phyloP scores from a whole-genome alignment of 495 filamentous ascomycete genomes.

The Delitschia confertaspora region DNA sequence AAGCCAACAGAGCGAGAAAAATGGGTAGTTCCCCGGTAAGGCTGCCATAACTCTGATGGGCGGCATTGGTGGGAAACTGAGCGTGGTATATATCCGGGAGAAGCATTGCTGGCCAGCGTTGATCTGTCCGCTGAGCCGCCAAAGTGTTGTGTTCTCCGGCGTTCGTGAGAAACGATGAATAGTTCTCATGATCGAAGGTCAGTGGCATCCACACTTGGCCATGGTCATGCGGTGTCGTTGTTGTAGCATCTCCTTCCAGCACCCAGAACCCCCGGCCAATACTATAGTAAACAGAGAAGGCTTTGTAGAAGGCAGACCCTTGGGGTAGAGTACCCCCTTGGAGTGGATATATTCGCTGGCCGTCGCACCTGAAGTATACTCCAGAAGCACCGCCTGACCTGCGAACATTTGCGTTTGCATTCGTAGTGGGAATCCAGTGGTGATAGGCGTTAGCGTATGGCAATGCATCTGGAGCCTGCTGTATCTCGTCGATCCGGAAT shows the following conservation, averaged over 20 bases:
- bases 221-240: background rate
- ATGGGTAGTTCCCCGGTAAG: slow-evolving; percentile 31
- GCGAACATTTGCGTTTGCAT: slow-evolving; percentile 2
- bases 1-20: slow-evolving; percentile 30
- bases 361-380: slow-evolving; percentile 8
- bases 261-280: slow-evolving; percentile 15
- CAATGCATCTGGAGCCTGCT: background rate
- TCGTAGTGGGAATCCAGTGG: slow-evolving; percentile 15
- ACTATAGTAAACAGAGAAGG: slow-evolving; percentile 18
- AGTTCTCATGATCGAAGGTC: slow-evolving; percentile 14
- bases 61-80: background rate
- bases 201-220: slow-evolving; percentile 19
- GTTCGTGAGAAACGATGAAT: slow-evolving; percentile 7
- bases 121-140: slow-evolving; percentile 12
- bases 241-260: slow-evolving; percentile 12
- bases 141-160: slow-evolving; percentile 15
- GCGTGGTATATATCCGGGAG: slow-evolving; percentile 30
- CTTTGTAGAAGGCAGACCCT: background rate
- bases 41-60: slow-evolving; percentile 16
- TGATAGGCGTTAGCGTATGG: background rate
- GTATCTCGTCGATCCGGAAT: slow-evolving; percentile 23
- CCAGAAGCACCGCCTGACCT: slow-evolving; percentile 5
- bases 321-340: background rate
- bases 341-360: slow-evolving; percentile 1
- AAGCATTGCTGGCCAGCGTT: slow-evolving; percentile 25